Conservation (phyloP, 768 basidiomycete genomes). For the Panaeolus cyanescens region DNA sequence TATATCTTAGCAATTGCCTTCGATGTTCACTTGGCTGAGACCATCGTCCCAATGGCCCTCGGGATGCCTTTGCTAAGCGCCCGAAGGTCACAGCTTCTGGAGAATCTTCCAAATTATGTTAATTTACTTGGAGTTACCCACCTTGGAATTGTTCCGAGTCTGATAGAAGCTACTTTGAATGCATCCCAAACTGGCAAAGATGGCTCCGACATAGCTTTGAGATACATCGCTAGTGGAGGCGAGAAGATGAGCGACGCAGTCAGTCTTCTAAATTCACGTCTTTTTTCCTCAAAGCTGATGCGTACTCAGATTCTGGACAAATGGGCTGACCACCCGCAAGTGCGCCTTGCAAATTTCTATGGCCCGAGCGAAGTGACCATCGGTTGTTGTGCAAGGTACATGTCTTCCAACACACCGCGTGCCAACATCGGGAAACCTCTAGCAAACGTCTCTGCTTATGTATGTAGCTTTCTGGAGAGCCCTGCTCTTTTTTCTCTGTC, state of each 20-base stretch:
- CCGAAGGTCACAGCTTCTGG: slow-evolving; percentile 44
- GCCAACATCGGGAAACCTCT: slow-evolving; percentile 48
- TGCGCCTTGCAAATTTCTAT: slow-evolving; percentile 51
- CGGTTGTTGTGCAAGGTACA: slow-evolving; percentile 47
- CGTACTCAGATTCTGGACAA: slow-evolving; percentile 39
- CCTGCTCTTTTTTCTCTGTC: background rate
- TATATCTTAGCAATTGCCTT: slow-evolving; percentile 46
- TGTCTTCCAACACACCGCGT: slow-evolving; percentile 39
- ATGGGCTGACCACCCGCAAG: slow-evolving; percentile 46
- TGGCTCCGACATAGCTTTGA: slow-evolving; percentile 29
- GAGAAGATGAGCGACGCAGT: slow-evolving; percentile 57
- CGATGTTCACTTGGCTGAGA: slow-evolving; percentile 51
- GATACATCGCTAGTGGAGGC: slow-evolving; percentile 50
- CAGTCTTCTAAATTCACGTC: slow-evolving; percentile 10
- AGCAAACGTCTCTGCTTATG: slow-evolving; percentile 35
- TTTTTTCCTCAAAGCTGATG: background rate
- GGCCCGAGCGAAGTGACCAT: slow-evolving; percentile 57
- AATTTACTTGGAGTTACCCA: slow-evolving; percentile 43
- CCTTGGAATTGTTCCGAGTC: slow-evolving; percentile 51
- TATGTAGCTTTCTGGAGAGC: slow-evolving; percentile 17
- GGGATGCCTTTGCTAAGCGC: slow-evolving; percentile 48
- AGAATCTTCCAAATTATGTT: slow-evolving; percentile 39
- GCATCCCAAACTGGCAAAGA: slow-evolving; percentile 24
- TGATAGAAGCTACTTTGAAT: slow-evolving; percentile 51
- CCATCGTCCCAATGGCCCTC: slow-evolving; percentile 39